These are phyloP conservation scores for Ceriops decandra DNA, from an alignment of 345 rosid genomes.

Conservation along the genomic window DNA sequence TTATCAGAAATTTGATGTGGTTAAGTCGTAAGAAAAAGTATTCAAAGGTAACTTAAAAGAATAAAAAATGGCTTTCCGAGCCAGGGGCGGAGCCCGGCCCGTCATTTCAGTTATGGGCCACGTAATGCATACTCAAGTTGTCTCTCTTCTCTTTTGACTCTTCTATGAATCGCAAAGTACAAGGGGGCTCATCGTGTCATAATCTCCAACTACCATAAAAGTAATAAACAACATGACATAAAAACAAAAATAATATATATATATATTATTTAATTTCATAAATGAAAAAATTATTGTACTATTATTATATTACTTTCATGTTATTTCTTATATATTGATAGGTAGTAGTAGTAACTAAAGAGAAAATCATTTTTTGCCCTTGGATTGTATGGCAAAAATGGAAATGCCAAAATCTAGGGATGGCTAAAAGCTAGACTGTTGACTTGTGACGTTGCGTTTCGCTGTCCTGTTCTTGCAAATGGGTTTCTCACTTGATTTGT, in stretches of 20 bases:
- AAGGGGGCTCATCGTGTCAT: neutral
- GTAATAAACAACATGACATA: too few relatives aligned
- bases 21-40: slow-evolving; percentile 14
- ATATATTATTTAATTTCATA: too few relatives aligned
- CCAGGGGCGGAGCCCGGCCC: too few relatives aligned
- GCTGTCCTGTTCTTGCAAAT: neutral
- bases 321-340: too few relatives aligned
- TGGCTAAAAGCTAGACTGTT: neutral
- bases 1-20: slow-evolving; percentile 7
- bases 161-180: neutral
- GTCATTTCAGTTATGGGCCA: slow-evolving; percentile 1
- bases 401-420: neutral
- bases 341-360: too few relatives aligned
- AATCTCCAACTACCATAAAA: neutral
- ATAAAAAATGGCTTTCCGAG: neutral
- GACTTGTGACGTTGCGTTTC: neutral
- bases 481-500: neutral
- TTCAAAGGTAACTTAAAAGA: slow-evolving; percentile 3
- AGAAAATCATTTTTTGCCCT: neutral
- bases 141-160: slow-evolving; percentile 26
- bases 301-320: neutral
- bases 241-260: too few relatives aligned
- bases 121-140: slow-evolving; percentile 13
- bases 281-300: too few relatives aligned
- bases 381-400: neutral